Evolutionary conservation across 2,329 filamentous ascomycete genomes (phyloP).

Genomic region (Emydomyces testavorans): DNA sequence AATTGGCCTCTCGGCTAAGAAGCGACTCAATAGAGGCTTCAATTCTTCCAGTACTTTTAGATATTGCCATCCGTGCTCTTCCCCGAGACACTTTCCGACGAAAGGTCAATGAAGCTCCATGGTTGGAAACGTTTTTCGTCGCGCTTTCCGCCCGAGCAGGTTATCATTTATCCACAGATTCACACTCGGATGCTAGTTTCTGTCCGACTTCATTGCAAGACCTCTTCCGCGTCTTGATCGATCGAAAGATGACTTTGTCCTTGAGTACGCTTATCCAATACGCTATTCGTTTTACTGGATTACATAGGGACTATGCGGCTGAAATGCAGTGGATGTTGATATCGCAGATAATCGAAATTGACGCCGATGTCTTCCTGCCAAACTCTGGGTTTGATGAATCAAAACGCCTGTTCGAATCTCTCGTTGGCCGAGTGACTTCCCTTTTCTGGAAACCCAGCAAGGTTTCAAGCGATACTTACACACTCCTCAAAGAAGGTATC

Average conservation of each 20-base stretch:
- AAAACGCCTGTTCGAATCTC: slow-evolving; percentile 26
- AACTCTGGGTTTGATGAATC: slow-evolving; percentile 34
- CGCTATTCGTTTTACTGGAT: slow-evolving; percentile 30
- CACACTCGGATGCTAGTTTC: slow-evolving; percentile 3
- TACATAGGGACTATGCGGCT: slow-evolving; percentile 24
- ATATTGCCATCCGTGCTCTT: slow-evolving; percentile 37
- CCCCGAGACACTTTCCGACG: slow-evolving; percentile 34
- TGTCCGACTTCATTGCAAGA: slow-evolving; percentile 26
- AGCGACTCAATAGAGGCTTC: slow-evolving; percentile 10
- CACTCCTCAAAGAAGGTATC: slow-evolving; percentile 29
- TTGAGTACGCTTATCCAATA: slow-evolving; percentile 33
- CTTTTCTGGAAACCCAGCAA: slow-evolving; percentile 23
- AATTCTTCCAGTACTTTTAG: slow-evolving; percentile 34
- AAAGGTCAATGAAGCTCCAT: slow-evolving; percentile 37
- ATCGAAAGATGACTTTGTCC: slow-evolving; percentile 31
- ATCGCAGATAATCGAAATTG: slow-evolving; percentile 33
- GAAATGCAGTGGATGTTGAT: slow-evolving; percentile 33
- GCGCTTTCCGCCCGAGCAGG: slow-evolving; percentile 32
- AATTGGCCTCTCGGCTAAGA: slow-evolving; percentile 28
- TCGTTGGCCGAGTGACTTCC: slow-evolving; percentile 28
- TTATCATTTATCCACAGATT: slow-evolving; percentile 23
- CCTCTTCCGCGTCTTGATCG: slow-evolving; percentile 30
- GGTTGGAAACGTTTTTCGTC: slow-evolving; percentile 41
- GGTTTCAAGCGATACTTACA: slow-evolving; percentile 20
- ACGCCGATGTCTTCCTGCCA: slow-evolving; percentile 35